Evolutionary conservation across 2,329 filamentous ascomycete species (phyloP).

Genomic region (Hypoxylon sp.): DNA sequence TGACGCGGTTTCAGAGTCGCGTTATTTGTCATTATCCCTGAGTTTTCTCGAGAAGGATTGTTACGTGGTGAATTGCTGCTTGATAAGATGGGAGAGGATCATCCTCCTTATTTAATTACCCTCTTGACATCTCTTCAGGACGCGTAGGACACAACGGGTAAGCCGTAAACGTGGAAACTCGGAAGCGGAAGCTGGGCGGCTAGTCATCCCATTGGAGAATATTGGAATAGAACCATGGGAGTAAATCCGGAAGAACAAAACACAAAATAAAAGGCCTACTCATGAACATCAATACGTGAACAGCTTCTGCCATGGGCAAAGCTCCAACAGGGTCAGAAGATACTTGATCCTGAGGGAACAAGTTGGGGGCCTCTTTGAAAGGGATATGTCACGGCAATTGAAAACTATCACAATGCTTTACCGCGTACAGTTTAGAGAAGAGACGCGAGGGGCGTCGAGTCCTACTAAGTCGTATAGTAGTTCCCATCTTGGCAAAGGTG

Average conservation of each 20-base stretch:
- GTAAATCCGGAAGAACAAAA: slow-evolving; percentile 18
- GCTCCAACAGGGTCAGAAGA: slow-evolving; percentile 17
- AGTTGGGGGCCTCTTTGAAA: not conserved
- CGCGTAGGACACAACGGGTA: not conserved
- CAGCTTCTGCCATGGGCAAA: not conserved
- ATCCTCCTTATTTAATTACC: slow-evolving; percentile 4
- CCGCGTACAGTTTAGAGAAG: too few species aligned
- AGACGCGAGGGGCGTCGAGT: too few species aligned
- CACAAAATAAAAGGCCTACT: slow-evolving; percentile 9
- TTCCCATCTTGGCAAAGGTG: slow-evolving; percentile 16
- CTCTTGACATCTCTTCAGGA: slow-evolving; percentile 1
- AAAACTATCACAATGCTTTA: not conserved
- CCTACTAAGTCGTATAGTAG: too few species aligned
- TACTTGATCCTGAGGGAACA: slow-evolving; percentile 26
- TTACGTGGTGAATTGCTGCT: not conserved
- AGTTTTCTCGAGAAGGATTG: not conserved
- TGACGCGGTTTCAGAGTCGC: not conserved
- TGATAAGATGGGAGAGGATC: not conserved
- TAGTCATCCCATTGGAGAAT: slow-evolving; percentile 29
- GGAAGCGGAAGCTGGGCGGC: slow-evolving; percentile 21
- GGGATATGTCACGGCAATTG: too few species aligned
- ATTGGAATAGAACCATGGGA: slow-evolving; percentile 18
- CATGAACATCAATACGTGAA: slow-evolving; percentile 28
- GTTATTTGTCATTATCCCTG: not conserved
- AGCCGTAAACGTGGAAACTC: slow-evolving; percentile 22